phyloP scores from a whole-genome alignment of 495 filamentous ascomycete genomes.

The Thermothielavioides terrestris region DNA sequence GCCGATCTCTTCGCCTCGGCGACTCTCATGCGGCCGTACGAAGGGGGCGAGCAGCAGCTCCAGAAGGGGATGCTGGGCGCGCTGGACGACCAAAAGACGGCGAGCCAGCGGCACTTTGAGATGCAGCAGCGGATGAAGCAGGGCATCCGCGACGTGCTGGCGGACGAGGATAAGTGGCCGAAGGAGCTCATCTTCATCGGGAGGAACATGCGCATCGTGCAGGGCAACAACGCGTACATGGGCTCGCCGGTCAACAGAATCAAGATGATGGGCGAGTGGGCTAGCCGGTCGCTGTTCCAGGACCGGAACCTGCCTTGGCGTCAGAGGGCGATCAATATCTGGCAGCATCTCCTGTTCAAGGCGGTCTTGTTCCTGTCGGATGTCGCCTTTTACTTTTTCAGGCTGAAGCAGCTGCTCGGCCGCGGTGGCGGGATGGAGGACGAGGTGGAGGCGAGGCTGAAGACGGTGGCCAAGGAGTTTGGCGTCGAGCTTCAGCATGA shows the following conservation, averaged over 20 bases:
- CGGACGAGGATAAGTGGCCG: conserved; percentile 88
- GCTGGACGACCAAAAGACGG: conserved; percentile 47
- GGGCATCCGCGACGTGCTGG: conserved; percentile 73
- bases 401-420: conserved; percentile 63
- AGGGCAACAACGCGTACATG: conserved; percentile 58
- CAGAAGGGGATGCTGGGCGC: conserved; percentile 46
- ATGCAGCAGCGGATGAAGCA: conserved; percentile 78
- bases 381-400: conserved; percentile 71
- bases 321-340: conserved; percentile 45
- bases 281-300: conserved; percentile 67
- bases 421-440: conserved; percentile 86
- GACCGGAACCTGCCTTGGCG: conserved; percentile 35
- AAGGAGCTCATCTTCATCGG: conserved; percentile 92
- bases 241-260: conserved; percentile 91
- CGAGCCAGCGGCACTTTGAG: conserved; percentile 63
- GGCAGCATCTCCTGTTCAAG: conserved; percentile 69
- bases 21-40: conserved; percentile 82
- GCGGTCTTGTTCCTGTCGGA: conserved; percentile 70
- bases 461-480: conserved; percentile 76
- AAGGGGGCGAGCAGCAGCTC: conserved; percentile 66
- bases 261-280: conserved; percentile 91
- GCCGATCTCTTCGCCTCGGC: conserved; percentile 84
- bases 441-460: conserved; percentile 80
- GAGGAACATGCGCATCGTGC: conserved; percentile 87
- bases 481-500: conserved; percentile 83